A percentile compares a stretch with the other conserved stretches of the same genome.
phyloP scores from a whole-genome alignment of 2,329 filamentous ascomycete genomes.

The Teratosphaeria destructans region DNA sequence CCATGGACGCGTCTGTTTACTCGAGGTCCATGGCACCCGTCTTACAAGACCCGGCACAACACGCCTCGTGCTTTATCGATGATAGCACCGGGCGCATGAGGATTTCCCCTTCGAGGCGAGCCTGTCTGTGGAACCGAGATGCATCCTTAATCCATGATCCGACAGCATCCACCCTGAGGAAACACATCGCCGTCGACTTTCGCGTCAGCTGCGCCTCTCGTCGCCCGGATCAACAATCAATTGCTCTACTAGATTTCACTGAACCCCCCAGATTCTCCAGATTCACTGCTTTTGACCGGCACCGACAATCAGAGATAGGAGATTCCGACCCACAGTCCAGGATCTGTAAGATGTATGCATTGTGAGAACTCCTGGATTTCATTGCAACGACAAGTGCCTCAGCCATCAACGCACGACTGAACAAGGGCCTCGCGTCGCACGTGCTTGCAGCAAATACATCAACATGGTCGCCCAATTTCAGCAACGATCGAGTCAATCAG shows the following conservation, averaged over 20 bases:
- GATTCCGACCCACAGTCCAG: neutral
- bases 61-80: neutral
- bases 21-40: neutral
- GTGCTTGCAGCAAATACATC: neutral
- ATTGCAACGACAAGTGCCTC: neutral
- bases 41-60: neutral
- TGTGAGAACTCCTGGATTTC: neutral
- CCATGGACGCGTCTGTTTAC: neutral
- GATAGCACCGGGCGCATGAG: neutral
- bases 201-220: neutral
- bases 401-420: neutral
- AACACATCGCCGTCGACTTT: neutral
- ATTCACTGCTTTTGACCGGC: neutral
- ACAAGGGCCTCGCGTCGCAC: neutral
- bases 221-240: neutral
- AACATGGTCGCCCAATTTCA: slow-evolving; percentile 2
- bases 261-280: neutral
- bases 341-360: neutral
- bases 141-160: neutral
- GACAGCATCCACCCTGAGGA: neutral
- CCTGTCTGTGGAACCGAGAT: neutral
- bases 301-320: neutral
- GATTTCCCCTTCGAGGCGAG: neutral
- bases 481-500: slow-evolving; percentile 1
- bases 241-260: neutral